These are phyloP conservation scores for Ogataea zsoltii DNA, from an alignment of 805 yeast genomes.

Conservation along the genomic window DNA sequence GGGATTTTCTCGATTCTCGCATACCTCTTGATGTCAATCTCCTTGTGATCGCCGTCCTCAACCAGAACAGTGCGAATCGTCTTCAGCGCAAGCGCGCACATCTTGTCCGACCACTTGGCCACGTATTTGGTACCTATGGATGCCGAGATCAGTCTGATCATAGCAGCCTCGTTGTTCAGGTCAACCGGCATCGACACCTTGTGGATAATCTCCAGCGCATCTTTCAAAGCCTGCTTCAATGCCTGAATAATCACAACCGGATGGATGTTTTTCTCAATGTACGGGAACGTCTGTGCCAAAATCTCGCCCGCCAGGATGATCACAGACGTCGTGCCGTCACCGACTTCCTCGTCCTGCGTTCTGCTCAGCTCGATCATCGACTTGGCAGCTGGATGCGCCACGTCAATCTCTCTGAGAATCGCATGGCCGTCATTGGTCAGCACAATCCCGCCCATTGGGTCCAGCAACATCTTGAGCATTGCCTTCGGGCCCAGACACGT, in stretches of 20 bases:
- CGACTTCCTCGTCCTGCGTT: constrained; percentile 98
- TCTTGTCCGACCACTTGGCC: constrained; percentile 82
- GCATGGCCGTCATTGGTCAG: constrained; percentile 99
- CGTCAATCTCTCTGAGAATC: constrained; percentile 93
- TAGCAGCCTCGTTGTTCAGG: constrained; percentile 76
- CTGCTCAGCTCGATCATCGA: constrained; percentile 96
- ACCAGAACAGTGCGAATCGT: constrained; percentile 85
- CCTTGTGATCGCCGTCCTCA: constrained; percentile 63
- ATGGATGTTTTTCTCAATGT: constrained; percentile 91
- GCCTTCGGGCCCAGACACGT: constrained; percentile 99
- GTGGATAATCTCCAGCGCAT: constrained; percentile 86
- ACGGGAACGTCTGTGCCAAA: constrained; percentile 91
- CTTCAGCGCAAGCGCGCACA: constrained; percentile 84
- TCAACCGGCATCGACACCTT: constrained; percentile 84
- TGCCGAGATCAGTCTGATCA: constrained; percentile 82
- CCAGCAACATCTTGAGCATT: constrained; percentile 95
- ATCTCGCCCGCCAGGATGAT: constrained; percentile 97
- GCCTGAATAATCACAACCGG: constrained; percentile 97
- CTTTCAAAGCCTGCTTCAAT: constrained; percentile 83
- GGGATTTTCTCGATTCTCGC: constrained; percentile 94
- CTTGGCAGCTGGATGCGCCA: constrained; percentile 98
- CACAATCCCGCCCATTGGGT: constrained; percentile 96
- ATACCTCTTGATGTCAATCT: constrained; percentile 90
- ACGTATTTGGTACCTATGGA: constrained; percentile 97
- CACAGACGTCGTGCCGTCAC: constrained; percentile 90